phyloP scores from a whole-genome alignment of 2,329 filamentous ascomycete species.

The Fusarium nygamai region DNA sequence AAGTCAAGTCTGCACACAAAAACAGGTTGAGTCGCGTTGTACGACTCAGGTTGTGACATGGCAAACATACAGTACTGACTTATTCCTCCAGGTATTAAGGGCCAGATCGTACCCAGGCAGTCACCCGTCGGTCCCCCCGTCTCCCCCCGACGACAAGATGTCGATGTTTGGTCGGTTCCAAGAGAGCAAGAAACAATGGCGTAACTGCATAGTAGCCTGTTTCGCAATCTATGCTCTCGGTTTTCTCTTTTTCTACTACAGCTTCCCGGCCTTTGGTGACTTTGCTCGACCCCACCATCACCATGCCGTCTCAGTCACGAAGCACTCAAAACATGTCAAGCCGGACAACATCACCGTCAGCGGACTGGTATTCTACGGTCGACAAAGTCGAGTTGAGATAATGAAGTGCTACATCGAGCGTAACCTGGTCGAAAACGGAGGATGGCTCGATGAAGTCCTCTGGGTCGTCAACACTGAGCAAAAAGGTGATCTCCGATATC shows the following conservation, averaged over 20 bases:
- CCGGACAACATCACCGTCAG: constrained; percentile 28
- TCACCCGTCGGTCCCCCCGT: neutral
- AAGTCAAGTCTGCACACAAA: neutral
- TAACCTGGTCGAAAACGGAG: constrained; percentile 32
- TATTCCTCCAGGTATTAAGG: neutral
- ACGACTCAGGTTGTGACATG: neutral
- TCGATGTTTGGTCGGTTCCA: neutral
- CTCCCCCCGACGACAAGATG: neutral
- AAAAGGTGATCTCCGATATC: constrained; percentile 14
- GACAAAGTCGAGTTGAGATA: constrained; percentile 12
- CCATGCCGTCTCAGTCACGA: neutral
- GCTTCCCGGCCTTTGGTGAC: neutral
- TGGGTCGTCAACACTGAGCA: constrained; percentile 30
- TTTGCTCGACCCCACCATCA: neutral
- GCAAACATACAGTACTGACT: neutral
- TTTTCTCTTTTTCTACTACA: neutral
- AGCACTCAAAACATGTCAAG: neutral
- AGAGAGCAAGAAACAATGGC: neutral
- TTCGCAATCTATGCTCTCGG: neutral
- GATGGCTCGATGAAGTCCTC: constrained; percentile 32
- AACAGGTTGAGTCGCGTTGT: neutral
- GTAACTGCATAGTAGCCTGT: neutral
- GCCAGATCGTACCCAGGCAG: neutral
- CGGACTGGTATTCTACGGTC: constrained; percentile 31
- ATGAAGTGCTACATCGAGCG: constrained; percentile 36